Conservation (phyloP, 139 green algal genomes). For the Mesotaenium endlicherianum region DNA sequence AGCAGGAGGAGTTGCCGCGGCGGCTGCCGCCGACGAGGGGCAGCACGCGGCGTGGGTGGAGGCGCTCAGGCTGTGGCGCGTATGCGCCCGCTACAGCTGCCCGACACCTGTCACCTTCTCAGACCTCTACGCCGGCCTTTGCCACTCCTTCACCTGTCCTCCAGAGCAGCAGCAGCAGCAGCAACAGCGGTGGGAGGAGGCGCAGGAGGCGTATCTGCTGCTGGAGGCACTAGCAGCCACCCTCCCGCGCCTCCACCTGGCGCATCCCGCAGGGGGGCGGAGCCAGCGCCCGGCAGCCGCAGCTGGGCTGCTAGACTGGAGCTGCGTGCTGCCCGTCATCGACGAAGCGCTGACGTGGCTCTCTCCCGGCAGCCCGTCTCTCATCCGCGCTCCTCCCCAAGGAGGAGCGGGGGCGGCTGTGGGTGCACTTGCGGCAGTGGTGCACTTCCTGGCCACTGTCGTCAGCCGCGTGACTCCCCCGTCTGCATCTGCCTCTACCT, state of each 20-base stretch:
- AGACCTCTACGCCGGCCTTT: too few species aligned
- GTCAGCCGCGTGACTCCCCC: neutral
- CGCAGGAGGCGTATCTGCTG: neutral
- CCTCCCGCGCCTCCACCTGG: neutral
- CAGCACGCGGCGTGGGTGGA: neutral
- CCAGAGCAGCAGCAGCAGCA: too few species aligned
- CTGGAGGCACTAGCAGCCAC: neutral
- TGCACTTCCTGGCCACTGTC: neutral
- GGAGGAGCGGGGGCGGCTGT: neutral
- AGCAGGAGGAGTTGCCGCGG: too few species aligned
- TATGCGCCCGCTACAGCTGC: conserved; percentile 4
- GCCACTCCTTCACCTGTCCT: too few species aligned
- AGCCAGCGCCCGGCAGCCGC: too few species aligned
- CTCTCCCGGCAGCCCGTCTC: neutral
- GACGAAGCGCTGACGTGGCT: neutral
- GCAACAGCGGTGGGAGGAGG: neutral
- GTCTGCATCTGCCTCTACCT: too few species aligned
- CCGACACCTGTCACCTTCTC: neutral
- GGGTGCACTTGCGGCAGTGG: neutral
- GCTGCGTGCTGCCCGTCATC: neutral
- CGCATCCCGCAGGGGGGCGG: neutral
- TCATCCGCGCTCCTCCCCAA: too few species aligned
- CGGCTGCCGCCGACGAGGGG: neutral
- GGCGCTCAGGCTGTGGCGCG: conserved; percentile 1
- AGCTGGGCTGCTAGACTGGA: neutral